A percentile compares a stretch with the other conserved stretches of the same genome.
phyloP scores from a whole-genome alignment of 345 rosid genomes.

The Heritiera littoralis region DNA sequence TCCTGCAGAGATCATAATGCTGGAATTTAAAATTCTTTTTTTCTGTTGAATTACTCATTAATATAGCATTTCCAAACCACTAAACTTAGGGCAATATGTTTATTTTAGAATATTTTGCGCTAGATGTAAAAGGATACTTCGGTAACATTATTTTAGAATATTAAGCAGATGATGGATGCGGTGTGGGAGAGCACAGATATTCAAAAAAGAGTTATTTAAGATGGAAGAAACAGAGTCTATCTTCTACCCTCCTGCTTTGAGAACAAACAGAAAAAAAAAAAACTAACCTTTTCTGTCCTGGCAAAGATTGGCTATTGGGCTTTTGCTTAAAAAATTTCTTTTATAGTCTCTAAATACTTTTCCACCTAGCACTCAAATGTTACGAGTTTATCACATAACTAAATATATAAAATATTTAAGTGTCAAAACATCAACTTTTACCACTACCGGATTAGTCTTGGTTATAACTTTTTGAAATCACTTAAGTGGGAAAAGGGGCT shows the following conservation, averaged over 20 bases:
- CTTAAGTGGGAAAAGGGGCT: not conserved
- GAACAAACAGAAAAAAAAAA: not conserved
- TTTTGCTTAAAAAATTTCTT: not conserved
- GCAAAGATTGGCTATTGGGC: not conserved
- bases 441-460: not conserved
- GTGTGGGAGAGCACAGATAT: not conserved
- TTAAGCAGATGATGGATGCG: not conserved
- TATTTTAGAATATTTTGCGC: not conserved
- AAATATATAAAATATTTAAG: not conserved
- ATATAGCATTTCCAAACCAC: slow-evolving; percentile 16
- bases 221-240: too few relatives aligned
- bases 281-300: not conserved
- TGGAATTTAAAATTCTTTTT: slow-evolving; percentile 7
- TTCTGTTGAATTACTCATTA: not conserved
- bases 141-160: not conserved
- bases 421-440: not conserved
- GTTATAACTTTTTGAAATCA: not conserved
- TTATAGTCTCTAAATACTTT: not conserved
- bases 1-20: slow-evolving; percentile 53
- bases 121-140: not conserved
- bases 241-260: not conserved
- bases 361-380: not conserved
- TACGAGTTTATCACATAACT: not conserved
- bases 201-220: not conserved
- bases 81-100: not conserved